Percentiles rank a stretch among this genome's conserved stretches.
These are phyloP conservation scores for Aeschynomene evenia DNA, from an alignment of 306 rosid species.

Conservation along the genomic window DNA sequence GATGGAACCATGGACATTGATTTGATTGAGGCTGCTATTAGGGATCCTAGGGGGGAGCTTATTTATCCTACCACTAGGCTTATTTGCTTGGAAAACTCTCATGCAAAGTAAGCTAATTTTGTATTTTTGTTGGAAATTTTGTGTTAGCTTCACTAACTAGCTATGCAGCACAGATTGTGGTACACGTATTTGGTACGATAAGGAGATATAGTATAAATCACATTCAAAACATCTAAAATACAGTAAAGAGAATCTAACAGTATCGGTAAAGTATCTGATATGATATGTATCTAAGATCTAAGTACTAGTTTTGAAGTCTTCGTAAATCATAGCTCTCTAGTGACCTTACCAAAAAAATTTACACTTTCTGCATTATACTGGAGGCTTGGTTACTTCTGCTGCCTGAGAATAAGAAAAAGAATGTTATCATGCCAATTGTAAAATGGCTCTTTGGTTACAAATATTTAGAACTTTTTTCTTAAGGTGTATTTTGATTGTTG, in stretches of 20 bases:
- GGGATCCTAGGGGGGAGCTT: slow-evolving; percentile 66
- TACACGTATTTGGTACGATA: too few species aligned
- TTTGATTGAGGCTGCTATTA: slow-evolving; percentile 72
- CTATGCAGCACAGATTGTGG: too few species aligned
- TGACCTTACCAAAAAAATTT: neutral
- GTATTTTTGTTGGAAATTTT: neutral
- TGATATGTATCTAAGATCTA: too few species aligned
- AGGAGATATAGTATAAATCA: too few species aligned
- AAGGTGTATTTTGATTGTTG: neutral
- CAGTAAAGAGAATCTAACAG: too few species aligned
- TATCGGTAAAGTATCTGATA: too few species aligned
- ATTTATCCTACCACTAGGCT: slow-evolving; percentile 80
- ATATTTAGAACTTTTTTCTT: neutral
- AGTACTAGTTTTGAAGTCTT: too few species aligned
- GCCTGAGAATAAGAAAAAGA: neutral
- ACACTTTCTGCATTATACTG: neutral
- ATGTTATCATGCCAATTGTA: neutral
- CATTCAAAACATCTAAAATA: too few species aligned
- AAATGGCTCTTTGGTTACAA: neutral
- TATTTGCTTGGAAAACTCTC: slow-evolving; percentile 91
- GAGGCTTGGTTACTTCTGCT: neutral
- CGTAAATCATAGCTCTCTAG: too few species aligned
- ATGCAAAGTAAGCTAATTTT: slow-evolving; percentile 68
- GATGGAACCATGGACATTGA: slow-evolving; percentile 90
- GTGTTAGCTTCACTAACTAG: slow-evolving; percentile 10